Base-by-base conservation (phyloP, 2,329 filamentous ascomycete genomes). In the Alternaria arbusti region DNA sequence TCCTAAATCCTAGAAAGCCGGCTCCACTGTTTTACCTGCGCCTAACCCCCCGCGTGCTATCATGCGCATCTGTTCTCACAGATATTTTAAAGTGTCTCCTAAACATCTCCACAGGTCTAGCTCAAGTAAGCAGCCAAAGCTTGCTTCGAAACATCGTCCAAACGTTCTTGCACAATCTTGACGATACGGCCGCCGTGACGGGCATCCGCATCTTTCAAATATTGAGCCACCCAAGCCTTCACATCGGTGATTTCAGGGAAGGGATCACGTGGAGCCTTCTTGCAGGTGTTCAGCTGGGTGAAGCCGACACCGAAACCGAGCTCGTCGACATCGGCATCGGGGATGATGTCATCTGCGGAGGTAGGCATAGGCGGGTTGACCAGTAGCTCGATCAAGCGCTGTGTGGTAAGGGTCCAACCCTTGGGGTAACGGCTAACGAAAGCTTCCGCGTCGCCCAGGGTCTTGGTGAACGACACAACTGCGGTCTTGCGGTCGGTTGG, bases 261-360 rank as follows among this genome's bases (percentile, higher is more conserved):
- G 20, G 94, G 91, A 78, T 98, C 96, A 55, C 86, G 86, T 1
- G 87, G 82, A 5, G 88, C 84, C 63, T 89, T 89, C 78, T 91
- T 93, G 83, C 95, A 96, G 0, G 95, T 97, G 82, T 95, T 97
- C 66, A 99, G 87, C 30, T 92, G 90, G 1, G 96, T 98, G 82
- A 97, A 99, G 9, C 94, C 95, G 68, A 97, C 90, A 25, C 96
- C 96, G 75, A 99, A 99, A 26, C 93, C 91, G 70, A 97, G 89
- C 78, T 99, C 96, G 73, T 99, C 96, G 25, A 97, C 92, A 74
- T 98, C 95, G 4, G 93, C 90, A 77, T 98, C 96, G 11, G 89
- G 88, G 67, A 97, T 90, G 54, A 92, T 83, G 70, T 96, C 93
- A 61, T 90, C 90, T 36, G 86, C 83, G 2, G 90, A 87, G 15